These are phyloP conservation scores for Talaromyces sp. DNA, from an alignment of 2,329 filamentous ascomycete species.

Conservation along the genomic window DNA sequence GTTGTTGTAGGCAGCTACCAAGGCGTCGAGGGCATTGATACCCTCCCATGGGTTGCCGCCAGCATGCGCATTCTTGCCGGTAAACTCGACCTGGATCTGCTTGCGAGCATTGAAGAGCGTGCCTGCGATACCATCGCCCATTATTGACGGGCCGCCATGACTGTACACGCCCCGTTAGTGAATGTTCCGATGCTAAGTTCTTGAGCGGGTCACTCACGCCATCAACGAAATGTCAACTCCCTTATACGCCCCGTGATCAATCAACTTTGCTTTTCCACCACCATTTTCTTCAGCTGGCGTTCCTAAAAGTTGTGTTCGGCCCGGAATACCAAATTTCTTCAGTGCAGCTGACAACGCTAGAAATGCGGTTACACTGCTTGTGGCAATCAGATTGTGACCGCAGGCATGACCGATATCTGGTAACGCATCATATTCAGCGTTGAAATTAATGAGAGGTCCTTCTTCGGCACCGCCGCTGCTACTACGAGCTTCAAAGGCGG, in stretches of 20 bases:
- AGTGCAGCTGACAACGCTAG: constrained; percentile 16
- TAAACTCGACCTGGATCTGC: constrained; percentile 37
- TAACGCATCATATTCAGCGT: constrained; percentile 26
- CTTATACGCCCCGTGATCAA: constrained; percentile 37
- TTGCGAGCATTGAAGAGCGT: constrained; percentile 34
- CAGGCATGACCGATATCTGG: constrained; percentile 22
- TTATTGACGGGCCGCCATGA: constrained; percentile 8
- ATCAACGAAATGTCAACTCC: constrained; percentile 33
- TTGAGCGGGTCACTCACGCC: constrained; percentile 18
- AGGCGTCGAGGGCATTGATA: constrained; percentile 57
- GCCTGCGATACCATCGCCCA: constrained; percentile 26
- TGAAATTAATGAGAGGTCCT: constrained; percentile 21
- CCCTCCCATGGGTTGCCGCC: constrained; percentile 58
- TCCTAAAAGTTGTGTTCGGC: constrained; percentile 26
- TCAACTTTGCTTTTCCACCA: constrained; percentile 32
- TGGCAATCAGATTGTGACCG: constrained; percentile 23
- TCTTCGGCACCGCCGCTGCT: neutral
- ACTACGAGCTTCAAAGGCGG: constrained; percentile 12
- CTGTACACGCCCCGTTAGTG: neutral
- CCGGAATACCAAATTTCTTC: constrained; percentile 17
- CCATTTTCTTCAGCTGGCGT: constrained; percentile 29
- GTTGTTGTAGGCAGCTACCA: constrained; percentile 46
- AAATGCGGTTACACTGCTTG: constrained; percentile 19
- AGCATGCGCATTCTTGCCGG: constrained; percentile 54
- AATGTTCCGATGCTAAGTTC: neutral